Evolutionary conservation across 1,284 basidiomycete genomes (phyloP).

Genomic region (Ceratobasidium sp.): DNA sequence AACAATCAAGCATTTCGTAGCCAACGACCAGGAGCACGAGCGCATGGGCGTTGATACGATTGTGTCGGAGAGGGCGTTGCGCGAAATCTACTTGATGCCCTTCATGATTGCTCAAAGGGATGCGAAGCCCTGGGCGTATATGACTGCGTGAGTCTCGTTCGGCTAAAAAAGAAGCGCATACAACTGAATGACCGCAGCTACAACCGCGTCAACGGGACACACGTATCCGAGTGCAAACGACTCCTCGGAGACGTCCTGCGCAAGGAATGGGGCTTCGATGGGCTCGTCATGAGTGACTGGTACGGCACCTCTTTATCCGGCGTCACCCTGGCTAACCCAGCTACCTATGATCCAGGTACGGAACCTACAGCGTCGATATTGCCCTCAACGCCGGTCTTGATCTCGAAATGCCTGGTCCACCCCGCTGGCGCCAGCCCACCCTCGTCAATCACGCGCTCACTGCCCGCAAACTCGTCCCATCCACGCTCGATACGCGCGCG

Average conservation of each 20-base stretch:
- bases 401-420: slow-evolving; percentile 75
- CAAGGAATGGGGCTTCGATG: slow-evolving; percentile 80
- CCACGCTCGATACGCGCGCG: slow-evolving; percentile 68
- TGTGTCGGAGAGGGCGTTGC: slow-evolving; percentile 67
- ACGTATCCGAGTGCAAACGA: slow-evolving; percentile 72
- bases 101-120: slow-evolving; percentile 85
- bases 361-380: slow-evolving; percentile 72
- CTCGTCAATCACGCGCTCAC: slow-evolving; percentile 68
- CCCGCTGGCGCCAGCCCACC: slow-evolving; percentile 68
- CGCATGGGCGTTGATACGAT: slow-evolving; percentile 47
- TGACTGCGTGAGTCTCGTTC: slow-evolving; percentile 68
- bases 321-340: background rate
- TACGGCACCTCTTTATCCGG: slow-evolving; percentile 51
- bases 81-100: slow-evolving; percentile 84
- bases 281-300: slow-evolving; percentile 83
- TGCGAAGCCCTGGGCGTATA: slow-evolving; percentile 74
- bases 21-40: slow-evolving; percentile 49
- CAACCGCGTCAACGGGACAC: slow-evolving; percentile 66
- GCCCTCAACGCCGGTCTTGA: slow-evolving; percentile 76
- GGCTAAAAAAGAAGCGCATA: background rate
- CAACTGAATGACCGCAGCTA: slow-evolving; percentile 52
- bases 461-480: slow-evolving; percentile 65
- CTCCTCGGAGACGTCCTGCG: slow-evolving; percentile 70
- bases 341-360: slow-evolving; percentile 62
- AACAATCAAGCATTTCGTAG: slow-evolving; percentile 51